Evolutionary conservation across 805 yeast genomes (phyloP), one percentile per base, ranked within the genome.

Genomic region (Hanseniaspora jakobsenii): DNA sequence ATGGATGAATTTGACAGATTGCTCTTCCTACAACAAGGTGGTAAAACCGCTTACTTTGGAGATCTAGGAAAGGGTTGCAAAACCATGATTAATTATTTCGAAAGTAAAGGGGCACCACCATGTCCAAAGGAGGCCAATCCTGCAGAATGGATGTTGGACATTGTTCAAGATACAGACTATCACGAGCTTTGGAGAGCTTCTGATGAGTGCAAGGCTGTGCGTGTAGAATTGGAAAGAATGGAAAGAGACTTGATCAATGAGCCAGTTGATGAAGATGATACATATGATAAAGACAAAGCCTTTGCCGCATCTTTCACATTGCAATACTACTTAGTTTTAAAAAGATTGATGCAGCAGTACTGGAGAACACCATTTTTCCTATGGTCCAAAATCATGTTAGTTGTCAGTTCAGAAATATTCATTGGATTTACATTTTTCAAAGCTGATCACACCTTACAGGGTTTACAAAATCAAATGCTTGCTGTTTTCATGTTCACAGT

Each of bases 111-210:
- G 44, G 74, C 86, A 32, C 71, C 68, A 22, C 64, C 66, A 45
- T 81, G 87, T 64, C 86, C 87, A 17, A 63, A 67, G 6, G 67
- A 68, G 32, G 85, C 83, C 4, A 81, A 81, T 51, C 91, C 89
- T 26, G 89, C 87, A 12, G 94, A 84, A 65, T 85, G 93, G 91
- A 85, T 85, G 94, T 67, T 85, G 61, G 81, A 81, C 50, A 81
- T 78, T 50, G 80, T 79, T 54, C 86, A 87, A 55, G 86, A 86
- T 43, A 81, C 76, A 61, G 82, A 81, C 59, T 81, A 78, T 55
- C 69, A 74, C 55, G 78, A 81, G 55, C 83, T 80, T 38, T 83
- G 95, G 95, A 62, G 71, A 58, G 68, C 70, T 37, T 82, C 94
- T 30, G 61, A 61, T 0, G 86, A 84, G 57, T 73, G 71, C 52